Percentiles rank a stretch among this genome's conserved stretches.
phyloP scores from a whole-genome alignment of 1,284 basidiomycete species.

The Puccinia hordei region DNA sequence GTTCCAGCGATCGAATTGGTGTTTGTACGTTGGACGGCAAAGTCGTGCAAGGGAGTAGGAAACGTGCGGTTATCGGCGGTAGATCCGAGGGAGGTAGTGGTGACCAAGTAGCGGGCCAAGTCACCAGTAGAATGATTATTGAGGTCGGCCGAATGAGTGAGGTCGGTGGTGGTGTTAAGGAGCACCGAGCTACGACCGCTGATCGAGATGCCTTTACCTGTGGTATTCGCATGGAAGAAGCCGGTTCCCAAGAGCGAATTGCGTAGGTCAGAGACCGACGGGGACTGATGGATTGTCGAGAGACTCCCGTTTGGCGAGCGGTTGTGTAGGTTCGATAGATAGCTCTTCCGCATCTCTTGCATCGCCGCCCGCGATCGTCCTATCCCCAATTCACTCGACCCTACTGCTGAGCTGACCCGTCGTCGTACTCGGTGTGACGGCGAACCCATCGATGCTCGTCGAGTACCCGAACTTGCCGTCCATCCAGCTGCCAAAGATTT shows the following conservation, averaged over 20 bases:
- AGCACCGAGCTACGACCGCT: conserved; percentile 1
- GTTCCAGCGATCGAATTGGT: too few relatives aligned
- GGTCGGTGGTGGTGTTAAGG: background rate
- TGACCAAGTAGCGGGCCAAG: background rate
- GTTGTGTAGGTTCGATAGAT: background rate
- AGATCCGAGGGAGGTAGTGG: too few relatives aligned
- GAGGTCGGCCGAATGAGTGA: background rate
- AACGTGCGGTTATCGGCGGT: background rate
- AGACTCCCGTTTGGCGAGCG: background rate
- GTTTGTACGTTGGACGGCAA: too few relatives aligned
- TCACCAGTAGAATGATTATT: background rate
- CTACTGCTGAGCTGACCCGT: background rate
- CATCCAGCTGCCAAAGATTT: background rate
- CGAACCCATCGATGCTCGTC: background rate
- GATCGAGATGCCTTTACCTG: background rate
- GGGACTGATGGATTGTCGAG: background rate
- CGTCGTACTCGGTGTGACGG: background rate
- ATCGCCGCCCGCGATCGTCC: background rate
- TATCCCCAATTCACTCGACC: background rate
- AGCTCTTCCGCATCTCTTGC: background rate
- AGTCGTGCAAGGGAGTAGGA: too few relatives aligned
- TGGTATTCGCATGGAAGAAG: background rate
- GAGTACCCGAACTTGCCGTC: background rate
- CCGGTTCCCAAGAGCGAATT: conserved; percentile 23
- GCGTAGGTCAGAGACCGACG: conserved; percentile 27